Evolutionary conservation across 192 early-diverging fungal genomes (phyloP).

Genomic region (Coemansia sp.): DNA sequence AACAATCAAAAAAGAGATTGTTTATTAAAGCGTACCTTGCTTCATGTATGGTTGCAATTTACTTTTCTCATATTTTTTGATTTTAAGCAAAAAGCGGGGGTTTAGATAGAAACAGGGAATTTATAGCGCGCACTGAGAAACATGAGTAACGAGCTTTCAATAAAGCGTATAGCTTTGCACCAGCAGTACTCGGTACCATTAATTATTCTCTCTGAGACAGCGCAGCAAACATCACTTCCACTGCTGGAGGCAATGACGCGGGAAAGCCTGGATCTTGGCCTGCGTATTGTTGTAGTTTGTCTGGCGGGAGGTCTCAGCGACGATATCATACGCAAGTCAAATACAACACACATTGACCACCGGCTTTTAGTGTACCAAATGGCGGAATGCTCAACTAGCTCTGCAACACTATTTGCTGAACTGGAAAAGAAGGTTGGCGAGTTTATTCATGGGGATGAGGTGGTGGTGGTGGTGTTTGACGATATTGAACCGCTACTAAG

Average conservation of each 20-base stretch:
- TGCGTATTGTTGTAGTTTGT: slow-evolving; percentile 28
- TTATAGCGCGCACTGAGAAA: too few species aligned
- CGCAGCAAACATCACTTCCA: slow-evolving; percentile 44
- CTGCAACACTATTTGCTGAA: slow-evolving; percentile 1
- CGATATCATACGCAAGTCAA: slow-evolving; percentile 19
- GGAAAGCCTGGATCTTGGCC: slow-evolving; percentile 26
- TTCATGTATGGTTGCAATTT: too few species aligned
- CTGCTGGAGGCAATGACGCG: slow-evolving; percentile 40
- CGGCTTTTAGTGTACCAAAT: slow-evolving; percentile 7
- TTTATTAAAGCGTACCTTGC: too few species aligned
- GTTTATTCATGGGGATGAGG: background rate
- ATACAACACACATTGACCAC: slow-evolving; percentile 15
- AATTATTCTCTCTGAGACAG: slow-evolving; percentile 40
- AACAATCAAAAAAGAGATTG: too few species aligned
- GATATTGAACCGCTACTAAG: slow-evolving; percentile 34
- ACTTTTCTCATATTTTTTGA: too few species aligned
- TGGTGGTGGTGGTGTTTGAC: slow-evolving; percentile 23
- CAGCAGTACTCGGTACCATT: slow-evolving; percentile 37
- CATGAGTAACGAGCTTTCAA: slow-evolving; percentile 20
- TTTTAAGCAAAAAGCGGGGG: too few species aligned
- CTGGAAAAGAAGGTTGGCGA: background rate
- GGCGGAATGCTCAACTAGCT: background rate
- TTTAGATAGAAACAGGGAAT: too few species aligned
- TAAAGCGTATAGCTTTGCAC: slow-evolving; percentile 38
- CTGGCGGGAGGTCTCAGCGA: slow-evolving; percentile 20